Evolutionary conservation across 805 yeast genomes (phyloP).

Genomic region (Yarrowia sp.): DNA sequence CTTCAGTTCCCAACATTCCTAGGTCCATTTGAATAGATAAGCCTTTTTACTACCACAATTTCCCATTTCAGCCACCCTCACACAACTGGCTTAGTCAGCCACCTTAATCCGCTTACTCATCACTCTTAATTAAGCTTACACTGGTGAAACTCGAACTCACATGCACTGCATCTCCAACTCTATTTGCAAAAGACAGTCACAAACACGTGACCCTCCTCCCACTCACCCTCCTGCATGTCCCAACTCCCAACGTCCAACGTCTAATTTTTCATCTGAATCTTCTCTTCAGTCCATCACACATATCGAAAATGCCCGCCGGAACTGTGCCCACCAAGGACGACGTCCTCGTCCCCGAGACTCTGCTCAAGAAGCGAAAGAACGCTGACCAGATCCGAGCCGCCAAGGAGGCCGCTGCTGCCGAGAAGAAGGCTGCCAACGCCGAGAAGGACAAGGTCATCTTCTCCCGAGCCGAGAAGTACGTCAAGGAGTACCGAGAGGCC

Average conservation of each 20-base stretch:
- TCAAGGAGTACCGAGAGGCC: conserved; percentile 90
- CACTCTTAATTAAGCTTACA: too few species aligned
- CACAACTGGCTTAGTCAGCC: too few species aligned
- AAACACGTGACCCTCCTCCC: conserved; percentile 22
- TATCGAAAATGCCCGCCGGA: conserved; percentile 43
- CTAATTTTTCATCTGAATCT: conserved; percentile 8
- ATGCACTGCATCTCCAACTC: neutral
- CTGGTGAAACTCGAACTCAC: neutral
- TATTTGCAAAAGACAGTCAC: conserved; percentile 38
- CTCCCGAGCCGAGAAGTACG: conserved; percentile 96
- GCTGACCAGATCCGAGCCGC: conserved; percentile 63
- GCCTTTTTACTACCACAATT: too few species aligned
- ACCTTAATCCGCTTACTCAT: too few species aligned
- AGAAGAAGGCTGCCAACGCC: conserved; percentile 48
- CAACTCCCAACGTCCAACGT: conserved; percentile 6
- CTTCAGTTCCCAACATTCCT: too few species aligned
- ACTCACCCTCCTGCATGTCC: neutral
- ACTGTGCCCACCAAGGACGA: conserved; percentile 46
- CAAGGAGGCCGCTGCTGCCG: conserved; percentile 59
- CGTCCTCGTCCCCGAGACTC: conserved; percentile 61
- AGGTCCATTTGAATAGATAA: too few species aligned
- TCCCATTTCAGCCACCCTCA: too few species aligned
- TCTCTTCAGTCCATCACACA: conserved; percentile 8
- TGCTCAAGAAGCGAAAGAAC: conserved; percentile 66
- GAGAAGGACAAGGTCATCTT: conserved; percentile 62